Evolutionary conservation across 148 eudicot species (phyloP).

Genomic region (Fagopyrum esculentum): DNA sequence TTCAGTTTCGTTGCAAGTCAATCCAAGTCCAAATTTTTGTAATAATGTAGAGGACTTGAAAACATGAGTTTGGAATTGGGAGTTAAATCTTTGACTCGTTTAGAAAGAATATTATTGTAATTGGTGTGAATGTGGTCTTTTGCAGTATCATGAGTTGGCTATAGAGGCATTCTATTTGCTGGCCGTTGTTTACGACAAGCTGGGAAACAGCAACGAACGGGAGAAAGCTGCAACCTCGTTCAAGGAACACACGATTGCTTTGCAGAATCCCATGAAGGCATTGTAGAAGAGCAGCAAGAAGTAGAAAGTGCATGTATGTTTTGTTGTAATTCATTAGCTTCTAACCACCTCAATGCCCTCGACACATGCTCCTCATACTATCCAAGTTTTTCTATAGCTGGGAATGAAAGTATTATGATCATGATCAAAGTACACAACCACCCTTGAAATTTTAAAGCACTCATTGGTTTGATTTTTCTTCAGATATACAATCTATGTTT

Average conservation of each 20-base stretch:
- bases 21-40: not conserved
- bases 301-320: not conserved
- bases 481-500: no score
- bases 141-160: conserved; percentile 84
- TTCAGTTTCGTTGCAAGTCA: not conserved
- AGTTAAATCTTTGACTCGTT: not conserved
- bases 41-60: not conserved
- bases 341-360: no score
- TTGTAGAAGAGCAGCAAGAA: conserved; percentile 1
- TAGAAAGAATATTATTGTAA: not conserved
- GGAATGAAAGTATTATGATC: no score
- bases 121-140: conserved; percentile 7
- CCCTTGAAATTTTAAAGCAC: no score
- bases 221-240: conserved; percentile 73
- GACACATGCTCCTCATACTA: no score
- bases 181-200: conserved; percentile 65
- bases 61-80: not conserved
- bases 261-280: conserved; percentile 40
- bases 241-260: conserved; percentile 47
- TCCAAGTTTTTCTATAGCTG: no score
- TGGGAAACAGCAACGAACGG: conserved; percentile 54
- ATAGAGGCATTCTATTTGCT: conserved; percentile 82
- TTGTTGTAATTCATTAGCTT: no score
- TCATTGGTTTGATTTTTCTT: no score
- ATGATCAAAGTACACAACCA: no score